Percentiles rank a stretch among this genome's conserved stretches.
phyloP scores from a whole-genome alignment of 345 rosid genomes.

The Pugionium dolabratum region DNA sequence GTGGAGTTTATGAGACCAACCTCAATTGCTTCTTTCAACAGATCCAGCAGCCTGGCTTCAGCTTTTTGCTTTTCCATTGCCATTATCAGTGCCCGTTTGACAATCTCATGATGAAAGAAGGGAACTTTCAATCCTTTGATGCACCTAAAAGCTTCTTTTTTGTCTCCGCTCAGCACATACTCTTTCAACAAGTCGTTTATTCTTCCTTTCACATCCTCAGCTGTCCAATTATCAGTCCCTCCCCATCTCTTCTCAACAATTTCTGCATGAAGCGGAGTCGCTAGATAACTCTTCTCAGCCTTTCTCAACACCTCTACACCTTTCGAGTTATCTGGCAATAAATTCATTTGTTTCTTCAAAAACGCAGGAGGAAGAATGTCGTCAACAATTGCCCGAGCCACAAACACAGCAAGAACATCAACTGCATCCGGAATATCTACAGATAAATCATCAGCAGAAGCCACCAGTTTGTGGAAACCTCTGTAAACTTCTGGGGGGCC shows the following conservation, averaged over 20 bases:
- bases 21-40: slow-evolving; percentile 65
- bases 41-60: slow-evolving; percentile 55
- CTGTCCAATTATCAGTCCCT: slow-evolving; percentile 73
- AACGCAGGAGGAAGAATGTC: slow-evolving; percentile 85
- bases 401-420: slow-evolving; percentile 72
- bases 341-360: slow-evolving; percentile 55
- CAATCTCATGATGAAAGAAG: slow-evolving; percentile 86
- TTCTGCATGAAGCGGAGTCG: slow-evolving; percentile 80
- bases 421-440: slow-evolving; percentile 81
- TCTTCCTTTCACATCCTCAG: slow-evolving; percentile 73
- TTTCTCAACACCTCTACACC: slow-evolving; percentile 63
- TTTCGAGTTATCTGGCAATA: slow-evolving; percentile 52
- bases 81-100: slow-evolving; percentile 68
- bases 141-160: slow-evolving; percentile 73
- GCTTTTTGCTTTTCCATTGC: slow-evolving; percentile 72
- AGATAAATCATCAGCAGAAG: slow-evolving; percentile 73
- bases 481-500: slow-evolving; percentile 67
- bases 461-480: slow-evolving; percentile 71
- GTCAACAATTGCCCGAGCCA: slow-evolving; percentile 86
- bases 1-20: slow-evolving; percentile 77
- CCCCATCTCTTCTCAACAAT: slow-evolving; percentile 78
- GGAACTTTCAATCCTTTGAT: slow-evolving; percentile 80
- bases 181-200: slow-evolving; percentile 66
- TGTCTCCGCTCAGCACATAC: slow-evolving; percentile 70
- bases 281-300: slow-evolving; percentile 75